A percentile compares a stretch with the other conserved stretches of the same genome.
Evolutionary conservation across 2,329 filamentous ascomycete genomes (phyloP).

Genomic region (Emmonsiellopsis sp.): DNA sequence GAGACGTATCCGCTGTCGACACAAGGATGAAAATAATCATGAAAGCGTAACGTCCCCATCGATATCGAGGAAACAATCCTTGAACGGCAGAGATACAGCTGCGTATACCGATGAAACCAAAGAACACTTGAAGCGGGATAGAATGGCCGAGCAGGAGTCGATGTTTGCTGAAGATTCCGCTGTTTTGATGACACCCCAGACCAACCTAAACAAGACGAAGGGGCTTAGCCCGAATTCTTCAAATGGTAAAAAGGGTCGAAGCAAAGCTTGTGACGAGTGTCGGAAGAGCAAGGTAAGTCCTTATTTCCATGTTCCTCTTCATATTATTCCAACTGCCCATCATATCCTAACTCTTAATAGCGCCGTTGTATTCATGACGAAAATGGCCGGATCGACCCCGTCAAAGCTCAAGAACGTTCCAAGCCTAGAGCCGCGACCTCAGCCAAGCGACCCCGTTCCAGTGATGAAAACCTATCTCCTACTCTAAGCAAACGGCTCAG

Average conservation of each 20-base stretch:
- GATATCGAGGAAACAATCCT: not conserved
- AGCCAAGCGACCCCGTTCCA: constrained; percentile 43
- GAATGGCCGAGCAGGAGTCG: not conserved
- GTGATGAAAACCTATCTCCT: constrained; percentile 27
- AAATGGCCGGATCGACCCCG: constrained; percentile 52
- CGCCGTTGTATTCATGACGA: constrained; percentile 59
- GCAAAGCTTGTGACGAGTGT: constrained; percentile 57
- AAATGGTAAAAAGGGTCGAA: constrained; percentile 46
- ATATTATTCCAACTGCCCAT: constrained; percentile 14
- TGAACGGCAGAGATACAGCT: constrained; percentile 1
- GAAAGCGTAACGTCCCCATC: not conserved
- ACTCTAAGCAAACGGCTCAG: constrained; percentile 24
- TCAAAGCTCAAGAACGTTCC: constrained; percentile 53
- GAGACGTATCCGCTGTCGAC: constrained; percentile 53
- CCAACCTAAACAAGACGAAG: constrained; percentile 11
- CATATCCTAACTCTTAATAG: constrained; percentile 27
- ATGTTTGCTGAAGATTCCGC: not conserved
- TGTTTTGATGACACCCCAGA: not conserved
- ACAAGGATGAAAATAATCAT: constrained; percentile 45
- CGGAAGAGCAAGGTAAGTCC: constrained; percentile 55
- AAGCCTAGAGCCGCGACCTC: constrained; percentile 49
- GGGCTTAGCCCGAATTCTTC: constrained; percentile 25
- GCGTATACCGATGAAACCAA: not conserved
- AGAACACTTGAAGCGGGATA: not conserved
- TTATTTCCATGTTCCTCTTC: not conserved